Base-by-base conservation (phyloP, 441 rosid genomes). In the Pelargonium fulgidum region DNA sequence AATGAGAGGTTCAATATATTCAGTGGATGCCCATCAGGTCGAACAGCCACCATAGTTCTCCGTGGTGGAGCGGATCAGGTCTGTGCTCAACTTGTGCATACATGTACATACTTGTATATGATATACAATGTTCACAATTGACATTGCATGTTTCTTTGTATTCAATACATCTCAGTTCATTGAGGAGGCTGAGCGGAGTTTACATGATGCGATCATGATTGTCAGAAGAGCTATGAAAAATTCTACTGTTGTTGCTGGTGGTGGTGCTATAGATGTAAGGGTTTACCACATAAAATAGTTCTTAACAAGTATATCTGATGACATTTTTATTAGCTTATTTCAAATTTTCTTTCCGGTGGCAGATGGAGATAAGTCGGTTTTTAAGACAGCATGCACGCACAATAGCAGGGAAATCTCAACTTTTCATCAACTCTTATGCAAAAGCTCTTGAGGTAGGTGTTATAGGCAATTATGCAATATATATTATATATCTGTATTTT, bases 31-130 rank as follows among this genome's bases (percentile, higher is more conserved):
- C 97, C 96, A 66, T 88, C 92, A 29, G 98, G 95, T 73, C 76
- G 1, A 33, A 95, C 99, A 29, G 99, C 99, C n/a, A 95, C 98
- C 42, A 89, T 95, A 65, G 98, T 95, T 78, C 96, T 95, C 77
- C 99, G 99, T 73, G 99, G 98, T 76, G 98, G 99, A 76, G 99
- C 99, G 70, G 98, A 92, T 85, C 99, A 95, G 97, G 99, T 92
- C 72, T 81, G 66, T 54, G 14, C 20, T 58, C 67, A n/a, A 74
- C 71, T 68, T 67, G 64, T 59, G 0, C n/a, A 6, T 16, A 22
- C 48, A 22, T 12, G 11, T 9, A 29, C 29, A n/a, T 5, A 20
- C 17, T 8, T 45, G 20, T 66, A 13, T 29, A 42, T 14, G 13
- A 9, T n/a, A n/a, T 17, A 3, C 67, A 13, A 68, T 45, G 50